A percentile compares a stretch with the other conserved stretches of the same genome.
These are phyloP conservation scores for Ogataea hybrid DNA, from an alignment of 1,139 yeast genomes.

Conservation along the genomic window DNA sequence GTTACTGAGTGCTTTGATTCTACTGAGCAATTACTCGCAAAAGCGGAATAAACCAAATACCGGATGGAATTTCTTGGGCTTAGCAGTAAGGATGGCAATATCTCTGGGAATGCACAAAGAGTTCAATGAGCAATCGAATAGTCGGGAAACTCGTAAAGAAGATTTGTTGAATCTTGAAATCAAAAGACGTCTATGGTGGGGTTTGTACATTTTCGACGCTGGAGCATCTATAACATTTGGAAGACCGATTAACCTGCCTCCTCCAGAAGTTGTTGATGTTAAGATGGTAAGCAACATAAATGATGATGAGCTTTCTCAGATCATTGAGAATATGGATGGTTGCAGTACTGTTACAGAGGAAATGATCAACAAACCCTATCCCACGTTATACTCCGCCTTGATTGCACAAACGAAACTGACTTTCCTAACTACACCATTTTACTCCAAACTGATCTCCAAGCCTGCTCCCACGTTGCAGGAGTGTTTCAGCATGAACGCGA, in stretches of 20 bases:
- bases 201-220: slow-evolving; percentile 59
- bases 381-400: slow-evolving; percentile 60
- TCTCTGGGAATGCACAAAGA: slow-evolving; percentile 65
- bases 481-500: slow-evolving; percentile 46
- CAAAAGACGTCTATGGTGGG: slow-evolving; percentile 60
- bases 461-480: slow-evolving; percentile 47
- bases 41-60: slow-evolving; percentile 64
- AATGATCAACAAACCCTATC: slow-evolving; percentile 34
- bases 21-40: slow-evolving; percentile 59
- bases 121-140: slow-evolving; percentile 24
- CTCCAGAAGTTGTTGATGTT: slow-evolving; percentile 49
- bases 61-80: slow-evolving; percentile 64
- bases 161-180: slow-evolving; percentile 36
- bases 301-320: slow-evolving; percentile 40
- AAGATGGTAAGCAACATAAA: slow-evolving; percentile 50
- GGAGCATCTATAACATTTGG: slow-evolving; percentile 68
- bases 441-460: slow-evolving; percentile 49
- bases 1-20: slow-evolving; percentile 49
- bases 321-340: slow-evolving; percentile 23
- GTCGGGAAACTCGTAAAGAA: slow-evolving; percentile 20
- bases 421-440: slow-evolving; percentile 47
- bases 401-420: slow-evolving; percentile 57
- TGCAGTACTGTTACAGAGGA: slow-evolving; percentile 12
- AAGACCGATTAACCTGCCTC: slow-evolving; percentile 58
- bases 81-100: slow-evolving; percentile 65